phyloP scores from a whole-genome alignment of 495 filamentous ascomycete genomes.

The Penicillium taxi region DNA sequence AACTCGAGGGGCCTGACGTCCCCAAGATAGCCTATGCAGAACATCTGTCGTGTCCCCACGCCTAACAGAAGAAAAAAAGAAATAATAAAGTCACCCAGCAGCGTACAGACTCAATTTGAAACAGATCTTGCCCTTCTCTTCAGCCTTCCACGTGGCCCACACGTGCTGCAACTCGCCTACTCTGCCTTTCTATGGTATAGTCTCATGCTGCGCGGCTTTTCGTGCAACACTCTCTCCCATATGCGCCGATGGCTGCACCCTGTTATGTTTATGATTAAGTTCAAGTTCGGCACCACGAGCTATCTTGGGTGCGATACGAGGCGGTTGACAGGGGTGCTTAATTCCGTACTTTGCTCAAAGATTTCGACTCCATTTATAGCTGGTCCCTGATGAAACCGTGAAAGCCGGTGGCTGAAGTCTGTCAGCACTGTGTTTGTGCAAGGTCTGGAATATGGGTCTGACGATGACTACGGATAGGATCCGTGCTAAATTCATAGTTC shows the following conservation, averaged over 20 bases:
- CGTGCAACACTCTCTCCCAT: conserved; percentile 7
- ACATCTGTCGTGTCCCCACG: conserved; percentile 6
- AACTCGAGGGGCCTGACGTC: neutral
- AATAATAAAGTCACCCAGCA: conserved; percentile 1
- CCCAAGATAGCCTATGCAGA: conserved; percentile 9
- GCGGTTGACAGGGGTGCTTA: too few relatives aligned
- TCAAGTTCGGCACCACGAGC: too few relatives aligned
- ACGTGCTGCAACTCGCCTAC: conserved; percentile 24
- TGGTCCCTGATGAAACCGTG: neutral
- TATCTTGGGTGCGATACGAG: too few relatives aligned
- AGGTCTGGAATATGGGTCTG: too few relatives aligned
- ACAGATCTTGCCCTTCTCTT: conserved; percentile 1
- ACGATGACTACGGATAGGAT: too few relatives aligned
- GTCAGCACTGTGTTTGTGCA: conserved; percentile 24
- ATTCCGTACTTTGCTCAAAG: too few relatives aligned
- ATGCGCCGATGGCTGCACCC: conserved; percentile 10
- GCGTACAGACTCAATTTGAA: conserved; percentile 4
- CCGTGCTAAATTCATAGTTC: too few relatives aligned
- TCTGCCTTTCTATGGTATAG: conserved; percentile 12
- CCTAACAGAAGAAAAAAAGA: too few relatives aligned
- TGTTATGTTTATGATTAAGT: neutral
- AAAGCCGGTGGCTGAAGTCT: conserved; percentile 7
- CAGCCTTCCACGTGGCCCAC: conserved; percentile 19
- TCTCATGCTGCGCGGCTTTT: too few relatives aligned
- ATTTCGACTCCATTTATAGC: too few relatives aligned